Percentiles rank a stretch among this genome's conserved stretches.
These are phyloP conservation scores for Garcia nutans DNA, from an alignment of 345 rosid genomes.

Conservation along the genomic window DNA sequence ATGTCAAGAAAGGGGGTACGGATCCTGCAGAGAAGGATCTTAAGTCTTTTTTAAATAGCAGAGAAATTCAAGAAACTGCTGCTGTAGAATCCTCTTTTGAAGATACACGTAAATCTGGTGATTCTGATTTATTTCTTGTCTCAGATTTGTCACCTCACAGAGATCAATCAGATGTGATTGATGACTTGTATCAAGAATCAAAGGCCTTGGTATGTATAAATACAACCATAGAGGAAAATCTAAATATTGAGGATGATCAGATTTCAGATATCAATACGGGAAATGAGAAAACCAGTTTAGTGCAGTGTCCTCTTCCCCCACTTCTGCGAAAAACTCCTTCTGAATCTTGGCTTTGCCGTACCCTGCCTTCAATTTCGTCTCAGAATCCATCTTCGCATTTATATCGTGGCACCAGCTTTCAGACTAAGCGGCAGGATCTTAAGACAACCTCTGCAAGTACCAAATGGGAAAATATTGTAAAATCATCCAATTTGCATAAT, in stretches of 20 bases:
- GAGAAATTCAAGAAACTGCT: constrained; percentile 22
- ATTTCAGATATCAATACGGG: constrained; percentile 27
- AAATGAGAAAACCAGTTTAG: constrained; percentile 16
- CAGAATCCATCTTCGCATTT: constrained; percentile 39
- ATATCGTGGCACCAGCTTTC: constrained; percentile 29
- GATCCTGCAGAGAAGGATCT: constrained; percentile 18
- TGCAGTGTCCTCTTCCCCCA: constrained; percentile 45
- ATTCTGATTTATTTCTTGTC: constrained; percentile 20
- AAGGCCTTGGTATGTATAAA: constrained; percentile 35
- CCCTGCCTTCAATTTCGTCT: constrained; percentile 57
- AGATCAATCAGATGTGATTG: constrained; percentile 24
- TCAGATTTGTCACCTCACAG: constrained; percentile 17
- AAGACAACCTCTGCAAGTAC: constrained; percentile 34
- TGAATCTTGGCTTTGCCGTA: constrained; percentile 87
- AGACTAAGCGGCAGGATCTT: constrained; percentile 40
- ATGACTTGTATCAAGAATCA: constrained; percentile 26
- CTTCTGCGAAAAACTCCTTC: constrained; percentile 77
- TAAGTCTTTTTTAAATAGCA: constrained; percentile 19
- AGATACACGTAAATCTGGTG: constrained; percentile 18
- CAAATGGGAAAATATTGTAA: constrained; percentile 97
- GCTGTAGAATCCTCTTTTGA: constrained; percentile 18
- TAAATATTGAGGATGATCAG: constrained; percentile 19
- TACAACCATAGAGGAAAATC: constrained; percentile 24
- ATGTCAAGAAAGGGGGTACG: constrained; percentile 18
- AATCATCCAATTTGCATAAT: constrained; percentile 69